Conservation (phyloP, 768 basidiomycete genomes). For the Boletus eberwhitei region DNA sequence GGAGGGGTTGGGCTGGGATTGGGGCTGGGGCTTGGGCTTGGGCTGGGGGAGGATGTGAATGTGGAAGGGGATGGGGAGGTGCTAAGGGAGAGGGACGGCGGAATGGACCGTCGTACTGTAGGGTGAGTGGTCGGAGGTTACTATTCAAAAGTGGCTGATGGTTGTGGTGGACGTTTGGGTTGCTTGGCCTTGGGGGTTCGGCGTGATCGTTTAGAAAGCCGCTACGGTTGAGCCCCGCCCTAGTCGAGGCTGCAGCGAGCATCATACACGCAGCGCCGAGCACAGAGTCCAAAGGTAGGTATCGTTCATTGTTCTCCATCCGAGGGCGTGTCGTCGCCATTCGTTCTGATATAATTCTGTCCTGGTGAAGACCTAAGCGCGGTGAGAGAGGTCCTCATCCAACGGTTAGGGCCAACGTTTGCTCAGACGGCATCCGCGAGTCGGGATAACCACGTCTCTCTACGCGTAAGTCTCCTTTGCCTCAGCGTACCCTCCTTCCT, state of each 20-base stretch:
- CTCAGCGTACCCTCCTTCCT: not conserved
- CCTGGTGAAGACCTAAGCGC: slow-evolving; percentile 49
- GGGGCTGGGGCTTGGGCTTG: not conserved
- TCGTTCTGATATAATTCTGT: not conserved
- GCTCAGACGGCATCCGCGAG: slow-evolving; percentile 48
- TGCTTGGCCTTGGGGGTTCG: not conserved
- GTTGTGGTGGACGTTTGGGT: not conserved
- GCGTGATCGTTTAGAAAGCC: slow-evolving; percentile 27
- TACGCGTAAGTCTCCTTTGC: slow-evolving; percentile 35
- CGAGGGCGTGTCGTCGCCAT: not conserved
- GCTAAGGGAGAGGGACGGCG: not conserved
- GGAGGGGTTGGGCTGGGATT: not conserved
- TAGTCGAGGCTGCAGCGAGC: slow-evolving; percentile 67
- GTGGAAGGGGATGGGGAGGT: not conserved
- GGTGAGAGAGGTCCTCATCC: slow-evolving; percentile 52
- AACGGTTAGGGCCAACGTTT: slow-evolving; percentile 58
- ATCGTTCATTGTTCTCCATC: not conserved
- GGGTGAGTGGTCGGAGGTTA: slow-evolving; percentile 10
- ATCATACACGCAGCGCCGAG: slow-evolving; percentile 61
- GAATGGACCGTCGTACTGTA: slow-evolving; percentile 31
- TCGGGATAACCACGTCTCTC: slow-evolving; percentile 52
- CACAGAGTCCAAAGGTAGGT: slow-evolving; percentile 55
- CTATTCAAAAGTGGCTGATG: slow-evolving; percentile 1
- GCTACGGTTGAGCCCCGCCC: slow-evolving; percentile 40
- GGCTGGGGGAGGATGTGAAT: not conserved